Evolutionary conservation across 2,329 filamentous ascomycete genomes (phyloP).

Genomic region (Sclerotinia glacialis): DNA sequence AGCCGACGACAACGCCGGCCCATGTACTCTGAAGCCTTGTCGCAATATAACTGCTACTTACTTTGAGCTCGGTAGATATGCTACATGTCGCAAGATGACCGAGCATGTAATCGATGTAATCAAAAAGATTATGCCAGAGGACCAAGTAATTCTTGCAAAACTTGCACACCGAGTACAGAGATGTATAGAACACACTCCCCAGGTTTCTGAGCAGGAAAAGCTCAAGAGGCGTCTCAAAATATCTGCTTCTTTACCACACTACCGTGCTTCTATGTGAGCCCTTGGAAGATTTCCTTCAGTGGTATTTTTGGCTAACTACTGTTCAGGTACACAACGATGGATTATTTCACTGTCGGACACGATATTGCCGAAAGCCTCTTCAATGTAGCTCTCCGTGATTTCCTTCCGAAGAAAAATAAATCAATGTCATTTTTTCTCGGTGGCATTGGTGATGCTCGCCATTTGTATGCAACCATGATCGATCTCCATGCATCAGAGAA

Average conservation of each 20-base stretch:
- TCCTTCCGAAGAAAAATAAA: background rate
- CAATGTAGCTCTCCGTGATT: background rate
- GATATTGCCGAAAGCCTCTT: slow-evolving; percentile 9
- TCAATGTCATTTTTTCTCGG: slow-evolving; percentile 24
- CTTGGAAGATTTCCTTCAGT: too few relatives aligned
- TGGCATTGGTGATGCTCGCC: slow-evolving; percentile 23
- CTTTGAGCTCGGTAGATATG: background rate
- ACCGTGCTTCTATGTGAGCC: background rate
- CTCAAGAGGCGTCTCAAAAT: background rate
- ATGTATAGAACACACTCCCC: background rate
- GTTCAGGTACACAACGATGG: background rate
- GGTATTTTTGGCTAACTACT: background rate
- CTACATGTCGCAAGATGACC: background rate
- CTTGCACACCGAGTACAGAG: background rate
- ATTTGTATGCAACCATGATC: slow-evolving; percentile 21
- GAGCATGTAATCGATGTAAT: background rate
- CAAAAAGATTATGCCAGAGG: background rate
- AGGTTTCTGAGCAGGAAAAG: background rate
- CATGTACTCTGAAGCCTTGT: background rate
- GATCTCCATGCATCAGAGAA: slow-evolving; percentile 16
- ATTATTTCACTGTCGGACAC: slow-evolving; percentile 20
- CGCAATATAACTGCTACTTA: background rate
- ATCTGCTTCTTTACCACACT: background rate
- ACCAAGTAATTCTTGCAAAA: background rate
- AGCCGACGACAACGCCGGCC: background rate